Percentiles rank a stretch among this genome's conserved stretches.
phyloP scores from a whole-genome alignment of 1,284 basidiomycete species.

The Trichosporon inkin region DNA sequence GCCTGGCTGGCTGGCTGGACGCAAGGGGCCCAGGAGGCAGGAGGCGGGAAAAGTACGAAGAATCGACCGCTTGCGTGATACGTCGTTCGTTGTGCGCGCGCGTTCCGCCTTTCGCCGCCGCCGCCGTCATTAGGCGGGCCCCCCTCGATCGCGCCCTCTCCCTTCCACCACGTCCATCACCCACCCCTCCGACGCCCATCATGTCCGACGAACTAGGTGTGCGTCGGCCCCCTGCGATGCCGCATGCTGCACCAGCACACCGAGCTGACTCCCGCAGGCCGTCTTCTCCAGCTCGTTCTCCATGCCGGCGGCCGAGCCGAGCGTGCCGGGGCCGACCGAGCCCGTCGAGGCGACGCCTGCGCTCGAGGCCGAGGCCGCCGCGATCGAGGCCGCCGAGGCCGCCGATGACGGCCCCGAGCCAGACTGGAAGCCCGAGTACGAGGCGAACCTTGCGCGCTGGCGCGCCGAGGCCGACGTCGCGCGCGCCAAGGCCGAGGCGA shows the following conservation, averaged over 20 bases:
- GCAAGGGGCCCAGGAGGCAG: no score
- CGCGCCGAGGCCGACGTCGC: conserved; percentile 67
- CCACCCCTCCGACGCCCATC: not conserved
- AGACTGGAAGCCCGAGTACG: conserved; percentile 63
- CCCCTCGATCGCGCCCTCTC: not conserved
- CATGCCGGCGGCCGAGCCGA: conserved; percentile 38
- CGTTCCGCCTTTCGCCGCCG: not conserved
- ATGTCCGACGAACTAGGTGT: conserved; percentile 39
- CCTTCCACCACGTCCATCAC: not conserved
- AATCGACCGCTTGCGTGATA: conserved; percentile 2
- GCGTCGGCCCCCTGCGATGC: not conserved
- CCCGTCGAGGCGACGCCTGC: not conserved
- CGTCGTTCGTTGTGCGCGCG: not conserved
- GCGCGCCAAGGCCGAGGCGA: conserved; percentile 67
- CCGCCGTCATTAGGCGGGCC: conserved; percentile 1
- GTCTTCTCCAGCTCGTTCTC: conserved; percentile 46
- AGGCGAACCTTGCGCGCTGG: conserved; percentile 67
- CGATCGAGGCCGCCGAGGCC: conserved; percentile 22
- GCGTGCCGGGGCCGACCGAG: conserved; percentile 8
- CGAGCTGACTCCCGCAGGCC: conserved; percentile 33
- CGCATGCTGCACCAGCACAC: not conserved
- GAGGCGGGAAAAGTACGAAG: no score
- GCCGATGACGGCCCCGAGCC: conserved; percentile 20
- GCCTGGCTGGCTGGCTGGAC: no score
- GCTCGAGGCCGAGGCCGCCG: conserved; percentile 4